These are phyloP conservation scores for Fraxinus greggii DNA, from an alignment of 305 asterid genomes.

Conservation along the genomic window DNA sequence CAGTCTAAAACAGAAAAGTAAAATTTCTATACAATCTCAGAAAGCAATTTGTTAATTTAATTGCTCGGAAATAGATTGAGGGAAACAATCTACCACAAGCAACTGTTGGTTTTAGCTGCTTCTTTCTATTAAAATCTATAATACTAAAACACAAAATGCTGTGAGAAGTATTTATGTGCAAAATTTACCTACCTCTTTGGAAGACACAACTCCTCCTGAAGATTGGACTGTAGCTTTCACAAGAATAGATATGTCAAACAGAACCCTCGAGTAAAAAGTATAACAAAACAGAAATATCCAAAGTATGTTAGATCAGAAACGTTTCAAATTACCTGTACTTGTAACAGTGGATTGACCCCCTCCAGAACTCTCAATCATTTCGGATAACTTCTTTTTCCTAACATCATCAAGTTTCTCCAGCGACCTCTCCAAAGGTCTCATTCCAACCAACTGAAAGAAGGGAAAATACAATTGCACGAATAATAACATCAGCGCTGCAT, in stretches of 20 bases:
- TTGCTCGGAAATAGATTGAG: not conserved
- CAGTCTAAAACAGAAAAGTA: not conserved
- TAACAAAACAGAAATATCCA: constrained; percentile 1
- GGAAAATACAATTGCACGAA: constrained; percentile 14
- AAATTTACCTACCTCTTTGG: constrained; percentile 52
- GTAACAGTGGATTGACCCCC: constrained; percentile 53
- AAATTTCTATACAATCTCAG: not conserved
- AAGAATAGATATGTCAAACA: constrained; percentile 25
- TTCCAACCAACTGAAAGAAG: constrained; percentile 77
- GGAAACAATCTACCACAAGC: constrained; percentile 4
- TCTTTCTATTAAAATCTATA: not conserved
- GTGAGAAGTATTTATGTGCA: constrained; percentile 1
- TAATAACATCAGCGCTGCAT: not conserved
- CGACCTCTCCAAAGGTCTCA: constrained; percentile 96
- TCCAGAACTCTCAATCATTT: constrained; percentile 82
- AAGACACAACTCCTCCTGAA: constrained; percentile 48
- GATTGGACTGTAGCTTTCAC: constrained; percentile 58
- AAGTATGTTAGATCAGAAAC: constrained; percentile 17
- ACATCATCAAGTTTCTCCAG: constrained; percentile 93
- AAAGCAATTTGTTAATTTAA: not conserved
- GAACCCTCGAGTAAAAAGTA: not conserved
- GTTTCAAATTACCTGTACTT: constrained; percentile 51
- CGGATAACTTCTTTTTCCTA: constrained; percentile 87
- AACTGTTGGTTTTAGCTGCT: not conserved
- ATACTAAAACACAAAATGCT: not conserved